Conservation (phyloP, 2,329 filamentous ascomycete genomes). For the Monilinia fructigena region DNA sequence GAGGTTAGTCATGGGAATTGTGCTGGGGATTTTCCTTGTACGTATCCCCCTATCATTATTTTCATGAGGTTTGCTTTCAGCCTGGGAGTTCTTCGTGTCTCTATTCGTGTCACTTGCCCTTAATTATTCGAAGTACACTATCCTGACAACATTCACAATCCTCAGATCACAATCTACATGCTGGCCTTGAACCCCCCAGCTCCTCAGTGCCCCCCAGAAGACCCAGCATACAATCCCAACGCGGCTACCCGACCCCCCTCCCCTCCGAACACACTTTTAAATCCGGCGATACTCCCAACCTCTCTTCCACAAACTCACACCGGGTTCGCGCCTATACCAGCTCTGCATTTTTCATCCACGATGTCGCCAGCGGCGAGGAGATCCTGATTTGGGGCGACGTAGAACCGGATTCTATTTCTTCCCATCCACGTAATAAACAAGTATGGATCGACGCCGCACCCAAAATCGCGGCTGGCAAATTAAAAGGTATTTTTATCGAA, state of each 20-base stretch:
- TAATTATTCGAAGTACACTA: neutral
- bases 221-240: neutral
- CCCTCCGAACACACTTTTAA: no score
- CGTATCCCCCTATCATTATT: conserved; percentile 46
- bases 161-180: neutral
- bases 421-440: conserved; percentile 74
- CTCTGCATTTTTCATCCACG: conserved; percentile 89
- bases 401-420: conserved; percentile 82
- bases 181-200: neutral
- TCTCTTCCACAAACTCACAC: neutral
- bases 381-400: conserved; percentile 94
- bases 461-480: conserved; percentile 70
- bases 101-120: neutral
- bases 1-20: conserved; percentile 88
- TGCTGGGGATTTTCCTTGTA: conserved; percentile 67
- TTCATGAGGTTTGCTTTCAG: no score
- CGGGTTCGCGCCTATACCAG: conserved; percentile 72
- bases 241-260: neutral
- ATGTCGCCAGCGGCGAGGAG: conserved; percentile 67
- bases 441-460: conserved; percentile 89
- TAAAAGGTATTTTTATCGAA: conserved; percentile 89
- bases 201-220: neutral
- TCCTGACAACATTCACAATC: neutral
- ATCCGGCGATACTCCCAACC: neutral
- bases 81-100: neutral